phyloP scores from a whole-genome alignment of 2,329 filamentous ascomycete genomes.

The Ophiostoma tasmaniense region DNA sequence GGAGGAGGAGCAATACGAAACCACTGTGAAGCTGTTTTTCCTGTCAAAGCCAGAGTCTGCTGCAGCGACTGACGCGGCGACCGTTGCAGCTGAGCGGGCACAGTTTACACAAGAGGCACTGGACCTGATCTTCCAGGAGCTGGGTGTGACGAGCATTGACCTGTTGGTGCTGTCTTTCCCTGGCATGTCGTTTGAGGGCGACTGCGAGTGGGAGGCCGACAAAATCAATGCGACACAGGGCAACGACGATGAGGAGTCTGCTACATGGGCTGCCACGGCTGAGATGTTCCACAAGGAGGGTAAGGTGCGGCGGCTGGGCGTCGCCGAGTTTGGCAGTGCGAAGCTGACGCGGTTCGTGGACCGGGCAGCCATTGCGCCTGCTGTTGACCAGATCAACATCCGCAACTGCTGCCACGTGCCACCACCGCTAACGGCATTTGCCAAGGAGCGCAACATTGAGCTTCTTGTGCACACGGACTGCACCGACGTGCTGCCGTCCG shows the following conservation, averaged over 20 bases:
- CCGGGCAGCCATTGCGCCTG: conserved; percentile 61
- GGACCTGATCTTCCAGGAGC: conserved; percentile 67
- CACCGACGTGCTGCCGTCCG: conserved; percentile 79
- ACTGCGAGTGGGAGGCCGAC: conserved; percentile 72
- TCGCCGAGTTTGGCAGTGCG: conserved; percentile 85
- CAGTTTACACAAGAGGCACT: conserved; percentile 71
- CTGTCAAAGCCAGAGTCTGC: conserved; percentile 55
- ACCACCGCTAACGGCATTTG: conserved; percentile 72
- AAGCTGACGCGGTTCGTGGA: conserved; percentile 71
- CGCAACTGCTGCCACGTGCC: conserved; percentile 94
- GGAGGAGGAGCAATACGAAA: conserved; percentile 78
- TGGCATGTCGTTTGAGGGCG: conserved; percentile 85
- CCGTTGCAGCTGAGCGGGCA: conserved; percentile 55
- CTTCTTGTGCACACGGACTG: conserved; percentile 90
- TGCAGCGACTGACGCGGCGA: conserved; percentile 45
- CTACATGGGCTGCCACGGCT: conserved; percentile 57
- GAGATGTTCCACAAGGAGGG: conserved; percentile 66
- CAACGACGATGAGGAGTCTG: conserved; percentile 57
- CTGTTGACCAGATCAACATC: conserved; percentile 92
- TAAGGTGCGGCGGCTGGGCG: conserved; percentile 65
- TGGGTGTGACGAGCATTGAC: conserved; percentile 68
- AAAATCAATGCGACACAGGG: conserved; percentile 53
- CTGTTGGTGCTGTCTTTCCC: conserved; percentile 90
- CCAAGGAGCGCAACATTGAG: conserved; percentile 76
- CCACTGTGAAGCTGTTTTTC: conserved; percentile 93